Conservation (phyloP, 352 stramenopile species). For the Phytophthora nicotianae region DNA sequence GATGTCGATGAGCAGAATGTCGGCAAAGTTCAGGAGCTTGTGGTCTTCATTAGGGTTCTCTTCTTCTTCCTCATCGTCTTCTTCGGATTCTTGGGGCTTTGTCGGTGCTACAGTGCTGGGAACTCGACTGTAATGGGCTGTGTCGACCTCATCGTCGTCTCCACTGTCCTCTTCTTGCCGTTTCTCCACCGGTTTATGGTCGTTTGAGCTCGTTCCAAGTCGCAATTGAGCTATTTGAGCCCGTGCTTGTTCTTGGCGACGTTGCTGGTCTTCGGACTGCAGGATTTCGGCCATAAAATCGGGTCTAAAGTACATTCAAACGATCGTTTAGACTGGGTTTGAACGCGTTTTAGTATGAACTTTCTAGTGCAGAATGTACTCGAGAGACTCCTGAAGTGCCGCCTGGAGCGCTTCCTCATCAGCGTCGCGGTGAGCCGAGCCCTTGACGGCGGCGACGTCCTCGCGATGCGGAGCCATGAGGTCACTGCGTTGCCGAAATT, state of each 20-base stretch:
- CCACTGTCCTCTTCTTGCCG: conserved; percentile 28
- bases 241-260: conserved; percentile 2
- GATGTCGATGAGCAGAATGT: conserved; percentile 71
- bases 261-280: conserved; percentile 48
- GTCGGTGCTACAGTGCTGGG: not conserved
- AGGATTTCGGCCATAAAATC: conserved; percentile 79
- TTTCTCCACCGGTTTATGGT: conserved; percentile 18
- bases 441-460: conserved; percentile 18
- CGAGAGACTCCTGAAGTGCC: conserved; percentile 63
- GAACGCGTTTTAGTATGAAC: not conserved
- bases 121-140: not conserved
- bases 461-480: conserved; percentile 26
- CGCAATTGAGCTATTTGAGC: not conserved
- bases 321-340: conserved; percentile 11
- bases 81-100: conserved; percentile 10
- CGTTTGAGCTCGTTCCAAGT: conserved; percentile 11
- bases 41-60: conserved; percentile 37
- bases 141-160: conserved; percentile 20
- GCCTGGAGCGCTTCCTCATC: conserved; percentile 75
- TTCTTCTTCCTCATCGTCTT: conserved; percentile 31
- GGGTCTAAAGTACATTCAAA: conserved; percentile 32
- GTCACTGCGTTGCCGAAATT: not conserved
- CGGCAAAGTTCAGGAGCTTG: conserved; percentile 66
- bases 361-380: conserved; percentile 38
- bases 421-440: conserved; percentile 53